Evolutionary conservation across 164 flowering plant genomes (phyloP).

Genomic region (Aristolochia fimbriata): DNA sequence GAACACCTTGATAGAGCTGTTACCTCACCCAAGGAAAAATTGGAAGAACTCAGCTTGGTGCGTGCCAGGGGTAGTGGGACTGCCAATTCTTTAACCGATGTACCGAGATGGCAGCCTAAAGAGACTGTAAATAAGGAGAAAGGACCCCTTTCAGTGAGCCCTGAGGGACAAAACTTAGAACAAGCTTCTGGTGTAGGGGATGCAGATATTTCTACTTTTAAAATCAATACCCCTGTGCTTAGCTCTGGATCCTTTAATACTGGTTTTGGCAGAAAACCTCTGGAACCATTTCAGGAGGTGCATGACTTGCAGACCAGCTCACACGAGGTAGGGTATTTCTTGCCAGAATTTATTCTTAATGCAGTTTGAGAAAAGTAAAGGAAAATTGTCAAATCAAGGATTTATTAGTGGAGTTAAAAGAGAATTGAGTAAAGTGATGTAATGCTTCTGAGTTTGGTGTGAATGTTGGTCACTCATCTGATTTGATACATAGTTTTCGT

Average conservation of each 20-base stretch:
- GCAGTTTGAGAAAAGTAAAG: no score
- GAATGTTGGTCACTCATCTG: no score
- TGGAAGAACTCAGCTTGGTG: constrained; percentile 52
- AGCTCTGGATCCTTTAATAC: background rate
- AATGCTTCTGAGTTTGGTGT: no score
- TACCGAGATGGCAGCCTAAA: constrained; percentile 4
- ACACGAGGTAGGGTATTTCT: background rate
- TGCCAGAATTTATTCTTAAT: background rate
- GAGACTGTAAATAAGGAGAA: constrained; percentile 14
- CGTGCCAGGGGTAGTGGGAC: constrained; percentile 33
- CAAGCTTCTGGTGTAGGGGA: constrained; percentile 18
- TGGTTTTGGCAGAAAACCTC: no score
- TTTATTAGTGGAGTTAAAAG: no score
- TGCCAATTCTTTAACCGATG: constrained; percentile 15
- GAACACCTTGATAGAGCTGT: constrained; percentile 66
- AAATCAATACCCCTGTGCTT: constrained; percentile 1
- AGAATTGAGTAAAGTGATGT: no score
- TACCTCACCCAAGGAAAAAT: constrained; percentile 53
- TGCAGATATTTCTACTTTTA: constrained; percentile 12
- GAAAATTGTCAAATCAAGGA: no score
- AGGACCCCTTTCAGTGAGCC: constrained; percentile 12
- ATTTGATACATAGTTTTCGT: no score
- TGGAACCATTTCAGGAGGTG: background rate
- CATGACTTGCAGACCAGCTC: background rate
- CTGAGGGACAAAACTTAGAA: constrained; percentile 10